Conservation (phyloP, 768 basidiomycete genomes). For the Paxillus ammoniavirescens region DNA sequence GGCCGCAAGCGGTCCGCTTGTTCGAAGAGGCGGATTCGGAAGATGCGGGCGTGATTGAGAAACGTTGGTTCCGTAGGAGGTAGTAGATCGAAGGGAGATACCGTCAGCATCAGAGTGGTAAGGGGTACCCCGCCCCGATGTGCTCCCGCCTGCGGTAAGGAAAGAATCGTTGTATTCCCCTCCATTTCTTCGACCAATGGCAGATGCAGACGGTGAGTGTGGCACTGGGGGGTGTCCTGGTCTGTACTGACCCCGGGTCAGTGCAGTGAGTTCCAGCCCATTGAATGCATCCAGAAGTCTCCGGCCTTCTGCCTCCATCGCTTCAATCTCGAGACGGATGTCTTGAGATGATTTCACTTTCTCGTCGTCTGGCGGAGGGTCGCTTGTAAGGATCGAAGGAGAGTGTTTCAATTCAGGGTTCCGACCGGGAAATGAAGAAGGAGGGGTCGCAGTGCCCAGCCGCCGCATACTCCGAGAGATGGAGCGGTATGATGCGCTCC, state of each 20-base stretch:
- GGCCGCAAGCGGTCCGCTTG: slow-evolving; percentile 27
- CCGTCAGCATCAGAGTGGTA: slow-evolving; percentile 45
- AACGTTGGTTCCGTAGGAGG: slow-evolving; percentile 47
- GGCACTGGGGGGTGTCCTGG: slow-evolving; percentile 22
- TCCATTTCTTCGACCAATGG: slow-evolving; percentile 23
- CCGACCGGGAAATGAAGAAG: slow-evolving; percentile 48
- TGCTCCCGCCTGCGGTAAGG: slow-evolving; percentile 20
- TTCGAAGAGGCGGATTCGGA: slow-evolving; percentile 37
- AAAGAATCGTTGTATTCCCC: slow-evolving; percentile 27
- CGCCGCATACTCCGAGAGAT: slow-evolving; percentile 45
- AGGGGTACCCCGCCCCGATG: slow-evolving; percentile 31
- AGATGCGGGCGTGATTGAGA: slow-evolving; percentile 48
- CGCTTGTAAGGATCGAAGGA: slow-evolving; percentile 25
- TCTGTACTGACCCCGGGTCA: slow-evolving; percentile 40
- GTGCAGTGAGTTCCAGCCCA: slow-evolving; percentile 68
- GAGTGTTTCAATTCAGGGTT: slow-evolving; percentile 38
- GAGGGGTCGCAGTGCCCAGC: slow-evolving; percentile 45
- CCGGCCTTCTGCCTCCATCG: slow-evolving; percentile 68
- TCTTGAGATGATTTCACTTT: slow-evolving; percentile 57
- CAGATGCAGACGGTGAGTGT: slow-evolving; percentile 30
- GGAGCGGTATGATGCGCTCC: slow-evolving; percentile 37
- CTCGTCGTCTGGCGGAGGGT: slow-evolving; percentile 52
- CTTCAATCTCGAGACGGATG: slow-evolving; percentile 63
- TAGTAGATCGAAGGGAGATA: slow-evolving; percentile 52
- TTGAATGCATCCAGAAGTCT: slow-evolving; percentile 78